Percentiles rank a stretch among this genome's conserved stretches.
These are phyloP conservation scores for Populus euphratica DNA, from an alignment of 345 rosid species.

Conservation along the genomic window DNA sequence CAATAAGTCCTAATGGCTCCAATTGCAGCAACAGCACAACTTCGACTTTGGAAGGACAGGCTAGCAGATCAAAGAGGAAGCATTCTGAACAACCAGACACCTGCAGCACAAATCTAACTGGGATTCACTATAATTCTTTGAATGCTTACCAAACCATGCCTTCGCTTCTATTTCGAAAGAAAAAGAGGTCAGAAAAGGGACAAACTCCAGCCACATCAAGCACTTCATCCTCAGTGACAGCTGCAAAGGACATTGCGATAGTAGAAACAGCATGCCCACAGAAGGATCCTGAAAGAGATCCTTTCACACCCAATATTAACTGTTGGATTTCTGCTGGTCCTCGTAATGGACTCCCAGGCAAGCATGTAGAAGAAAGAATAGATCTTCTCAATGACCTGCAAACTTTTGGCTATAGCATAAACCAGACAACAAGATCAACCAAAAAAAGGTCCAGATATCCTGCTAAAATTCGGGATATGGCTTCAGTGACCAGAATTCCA, in stretches of 20 bases:
- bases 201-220: constrained; percentile 30
- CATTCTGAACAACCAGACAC: constrained; percentile 20
- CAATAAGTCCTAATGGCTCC: constrained; percentile 18
- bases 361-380: constrained; percentile 22
- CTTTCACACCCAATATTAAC: constrained; percentile 15
- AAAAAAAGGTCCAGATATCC: constrained; percentile 57
- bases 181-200: constrained; percentile 46
- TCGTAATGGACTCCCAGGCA: constrained; percentile 17
- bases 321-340: constrained; percentile 25
- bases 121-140: constrained; percentile 36
- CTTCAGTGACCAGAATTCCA: constrained; percentile 38
- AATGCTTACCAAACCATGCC: constrained; percentile 28
- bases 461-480: constrained; percentile 38
- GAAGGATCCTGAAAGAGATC: constrained; percentile 3
- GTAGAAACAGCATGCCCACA: constrained; percentile 16
- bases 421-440: constrained; percentile 33
- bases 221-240: constrained; percentile 31
- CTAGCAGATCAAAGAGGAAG: constrained; percentile 30
- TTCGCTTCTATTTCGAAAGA: constrained; percentile 39
- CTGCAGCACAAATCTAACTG: constrained; percentile 31
- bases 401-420: constrained; percentile 20
- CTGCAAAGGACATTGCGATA: constrained; percentile 8
- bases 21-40: constrained; percentile 18
- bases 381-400: constrained; percentile 32
- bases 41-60: constrained; percentile 27